These are phyloP conservation scores for Penicillium carneum DNA, from an alignment of 2,329 filamentous ascomycete species.

Conservation along the genomic window DNA sequence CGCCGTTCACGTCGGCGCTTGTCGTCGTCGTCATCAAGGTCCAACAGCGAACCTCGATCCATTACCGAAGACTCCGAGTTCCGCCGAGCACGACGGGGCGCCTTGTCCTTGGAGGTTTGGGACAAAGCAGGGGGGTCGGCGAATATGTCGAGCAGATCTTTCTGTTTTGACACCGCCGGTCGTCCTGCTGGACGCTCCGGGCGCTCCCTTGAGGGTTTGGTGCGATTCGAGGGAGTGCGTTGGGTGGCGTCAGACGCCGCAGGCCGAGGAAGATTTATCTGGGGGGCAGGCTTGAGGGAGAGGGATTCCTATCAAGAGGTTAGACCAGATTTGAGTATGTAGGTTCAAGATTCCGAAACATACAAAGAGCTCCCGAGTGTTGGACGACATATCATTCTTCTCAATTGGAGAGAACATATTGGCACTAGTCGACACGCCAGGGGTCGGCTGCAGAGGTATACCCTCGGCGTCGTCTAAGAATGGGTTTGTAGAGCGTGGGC, in stretches of 20 bases:
- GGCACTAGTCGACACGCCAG: slow-evolving; percentile 34
- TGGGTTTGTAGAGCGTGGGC: slow-evolving; percentile 67
- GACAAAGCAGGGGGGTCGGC: slow-evolving; percentile 53
- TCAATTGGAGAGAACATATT: slow-evolving; percentile 43
- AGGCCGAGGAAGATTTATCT: slow-evolving; percentile 49
- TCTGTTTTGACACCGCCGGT: slow-evolving; percentile 29
- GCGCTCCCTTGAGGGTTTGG: slow-evolving; percentile 39
- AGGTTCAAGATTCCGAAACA: slow-evolving; percentile 42
- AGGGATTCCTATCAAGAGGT: slow-evolving; percentile 47
- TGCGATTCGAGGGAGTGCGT: slow-evolving; percentile 37
- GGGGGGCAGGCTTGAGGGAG: slow-evolving; percentile 43
- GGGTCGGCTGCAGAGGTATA: slow-evolving; percentile 47
- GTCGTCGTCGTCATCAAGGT: slow-evolving; percentile 58
- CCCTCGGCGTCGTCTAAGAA: slow-evolving; percentile 62
- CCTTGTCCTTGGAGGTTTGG: slow-evolving; percentile 12
- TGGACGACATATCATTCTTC: slow-evolving; percentile 54
- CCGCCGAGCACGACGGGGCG: slow-evolving; percentile 58
- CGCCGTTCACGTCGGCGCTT: slow-evolving; percentile 58
- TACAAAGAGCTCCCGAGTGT: slow-evolving; percentile 68
- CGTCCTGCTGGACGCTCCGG: slow-evolving; percentile 36
- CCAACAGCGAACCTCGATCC: slow-evolving; percentile 56
- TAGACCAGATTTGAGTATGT: slow-evolving; percentile 12
- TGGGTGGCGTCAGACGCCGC: slow-evolving; percentile 42
- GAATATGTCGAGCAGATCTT: slow-evolving; percentile 58
- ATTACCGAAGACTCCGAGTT: slow-evolving; percentile 71